phyloP scores from a whole-genome alignment of 2,329 filamentous ascomycete species.

The Calonectria naviculata region DNA sequence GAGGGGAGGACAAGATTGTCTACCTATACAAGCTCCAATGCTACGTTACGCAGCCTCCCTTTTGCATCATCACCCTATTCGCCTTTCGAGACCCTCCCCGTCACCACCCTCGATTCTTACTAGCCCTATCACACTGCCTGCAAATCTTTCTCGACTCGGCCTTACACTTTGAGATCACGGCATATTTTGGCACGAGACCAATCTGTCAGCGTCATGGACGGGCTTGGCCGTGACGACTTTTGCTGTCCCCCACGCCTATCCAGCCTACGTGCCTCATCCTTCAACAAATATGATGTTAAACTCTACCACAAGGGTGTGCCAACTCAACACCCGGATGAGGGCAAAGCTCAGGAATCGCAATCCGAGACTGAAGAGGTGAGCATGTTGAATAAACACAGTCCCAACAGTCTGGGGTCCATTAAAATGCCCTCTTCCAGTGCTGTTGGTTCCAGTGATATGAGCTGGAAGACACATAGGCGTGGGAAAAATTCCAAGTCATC shows the following conservation, averaged over 20 bases:
- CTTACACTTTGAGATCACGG: not conserved
- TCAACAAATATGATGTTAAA: constrained; percentile 18
- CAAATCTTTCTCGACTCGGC: no score
- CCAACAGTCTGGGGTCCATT: not conserved
- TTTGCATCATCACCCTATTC: not conserved
- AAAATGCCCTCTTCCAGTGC: constrained; percentile 24
- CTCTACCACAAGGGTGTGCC: constrained; percentile 18
- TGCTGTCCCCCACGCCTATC: constrained; percentile 34
- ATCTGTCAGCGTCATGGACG: not conserved
- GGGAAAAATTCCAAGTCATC: constrained; percentile 9
- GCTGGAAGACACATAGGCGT: constrained; percentile 26
- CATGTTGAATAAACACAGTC: not conserved
- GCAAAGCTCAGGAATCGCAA: not conserved
- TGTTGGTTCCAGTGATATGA: constrained; percentile 17
- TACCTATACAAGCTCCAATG: not conserved
- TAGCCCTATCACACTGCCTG: not conserved
- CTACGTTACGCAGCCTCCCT: not conserved
- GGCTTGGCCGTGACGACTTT: not conserved
- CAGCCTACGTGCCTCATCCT: constrained; percentile 24
- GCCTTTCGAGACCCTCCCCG: not conserved
- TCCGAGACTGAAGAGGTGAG: not conserved
- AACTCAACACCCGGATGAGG: not conserved
- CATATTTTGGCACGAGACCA: not conserved
- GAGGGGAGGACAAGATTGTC: not conserved
- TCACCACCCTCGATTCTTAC: not conserved